A percentile compares a stretch with the other conserved stretches of the same genome.
Evolutionary conservation across 2,329 filamentous ascomycete genomes (phyloP).

Genomic region (Aspergillus novofumigatus): DNA sequence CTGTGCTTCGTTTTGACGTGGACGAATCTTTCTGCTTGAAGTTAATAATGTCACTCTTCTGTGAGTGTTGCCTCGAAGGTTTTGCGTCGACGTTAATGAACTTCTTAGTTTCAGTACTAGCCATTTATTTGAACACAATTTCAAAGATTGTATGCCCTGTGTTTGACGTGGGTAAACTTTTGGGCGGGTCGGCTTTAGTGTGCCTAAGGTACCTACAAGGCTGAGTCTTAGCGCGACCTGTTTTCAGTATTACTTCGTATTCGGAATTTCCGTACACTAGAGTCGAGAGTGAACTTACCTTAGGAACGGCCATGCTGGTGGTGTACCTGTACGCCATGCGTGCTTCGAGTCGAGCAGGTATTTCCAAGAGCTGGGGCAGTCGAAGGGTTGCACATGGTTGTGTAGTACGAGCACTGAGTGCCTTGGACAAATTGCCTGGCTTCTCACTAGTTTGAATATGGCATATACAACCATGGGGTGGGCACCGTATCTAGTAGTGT

Average conservation of each 20-base stretch:
- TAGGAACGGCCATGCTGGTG: background rate
- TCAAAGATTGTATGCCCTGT: background rate
- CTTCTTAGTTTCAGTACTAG: background rate
- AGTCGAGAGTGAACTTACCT: background rate
- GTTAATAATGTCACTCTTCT: background rate
- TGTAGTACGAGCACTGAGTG: background rate
- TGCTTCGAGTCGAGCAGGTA: background rate
- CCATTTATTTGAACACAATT: background rate
- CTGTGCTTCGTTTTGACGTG: background rate
- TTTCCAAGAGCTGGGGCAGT: background rate
- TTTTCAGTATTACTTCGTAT: background rate
- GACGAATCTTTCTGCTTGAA: background rate
- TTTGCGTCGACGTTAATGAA: background rate
- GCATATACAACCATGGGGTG: background rate
- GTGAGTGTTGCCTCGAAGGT: background rate
- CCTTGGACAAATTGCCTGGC: background rate
- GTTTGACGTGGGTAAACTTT: background rate
- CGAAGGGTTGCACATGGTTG: background rate
- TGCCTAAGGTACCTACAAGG: background rate
- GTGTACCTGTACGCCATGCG: background rate
- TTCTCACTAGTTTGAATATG: background rate
- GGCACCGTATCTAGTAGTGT: background rate
- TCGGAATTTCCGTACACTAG: background rate
- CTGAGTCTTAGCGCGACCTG: background rate
- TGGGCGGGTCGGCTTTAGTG: background rate